phyloP scores from a whole-genome alignment of 352 stramenopile species.

The Phytophthora rubi region DNA sequence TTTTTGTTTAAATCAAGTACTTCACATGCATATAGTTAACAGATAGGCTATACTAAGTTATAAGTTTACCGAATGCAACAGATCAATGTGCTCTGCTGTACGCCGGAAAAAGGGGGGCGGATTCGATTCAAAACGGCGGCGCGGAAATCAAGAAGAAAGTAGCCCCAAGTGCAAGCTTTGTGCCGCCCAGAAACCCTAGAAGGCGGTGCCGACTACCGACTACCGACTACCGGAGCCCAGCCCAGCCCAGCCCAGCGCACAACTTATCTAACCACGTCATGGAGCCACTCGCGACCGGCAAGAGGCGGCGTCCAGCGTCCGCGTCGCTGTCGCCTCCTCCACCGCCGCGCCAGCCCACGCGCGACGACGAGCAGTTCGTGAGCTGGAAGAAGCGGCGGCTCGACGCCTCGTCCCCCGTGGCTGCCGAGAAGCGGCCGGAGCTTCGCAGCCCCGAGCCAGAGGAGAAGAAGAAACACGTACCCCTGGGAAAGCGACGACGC shows the following conservation, averaged over 20 bases:
- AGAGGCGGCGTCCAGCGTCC: slow-evolving; percentile 27
- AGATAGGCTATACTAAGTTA: not conserved
- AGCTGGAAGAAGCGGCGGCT: slow-evolving; percentile 16
- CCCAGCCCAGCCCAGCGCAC: not conserved
- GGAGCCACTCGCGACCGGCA: slow-evolving; percentile 28
- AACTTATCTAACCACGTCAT: slow-evolving; percentile 16
- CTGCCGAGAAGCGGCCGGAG: slow-evolving; percentile 11
- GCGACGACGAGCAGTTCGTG: slow-evolving; percentile 15
- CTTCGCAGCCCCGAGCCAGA: slow-evolving; percentile 14
- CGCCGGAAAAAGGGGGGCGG: slow-evolving; percentile 26
- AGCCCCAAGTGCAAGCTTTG: slow-evolving; percentile 28
- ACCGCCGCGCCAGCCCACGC: slow-evolving; percentile 17
- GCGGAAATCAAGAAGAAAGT: slow-evolving; percentile 41
- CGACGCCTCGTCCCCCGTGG: not conserved
- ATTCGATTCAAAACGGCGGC: slow-evolving; percentile 28
- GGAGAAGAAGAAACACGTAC: slow-evolving; percentile 15
- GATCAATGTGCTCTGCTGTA: not conserved
- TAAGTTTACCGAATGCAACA: not conserved
- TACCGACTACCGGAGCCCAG: not conserved
- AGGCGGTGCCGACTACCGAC: slow-evolving; percentile 14
- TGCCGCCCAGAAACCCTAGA: slow-evolving; percentile 20
- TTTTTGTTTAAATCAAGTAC: not conserved
- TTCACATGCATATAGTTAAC: too few species aligned
- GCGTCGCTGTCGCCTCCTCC: slow-evolving; percentile 26
- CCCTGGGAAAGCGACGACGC: slow-evolving; percentile 27